Conservation (phyloP, 805 yeast genomes). For the Lachancea mirantina region DNA sequence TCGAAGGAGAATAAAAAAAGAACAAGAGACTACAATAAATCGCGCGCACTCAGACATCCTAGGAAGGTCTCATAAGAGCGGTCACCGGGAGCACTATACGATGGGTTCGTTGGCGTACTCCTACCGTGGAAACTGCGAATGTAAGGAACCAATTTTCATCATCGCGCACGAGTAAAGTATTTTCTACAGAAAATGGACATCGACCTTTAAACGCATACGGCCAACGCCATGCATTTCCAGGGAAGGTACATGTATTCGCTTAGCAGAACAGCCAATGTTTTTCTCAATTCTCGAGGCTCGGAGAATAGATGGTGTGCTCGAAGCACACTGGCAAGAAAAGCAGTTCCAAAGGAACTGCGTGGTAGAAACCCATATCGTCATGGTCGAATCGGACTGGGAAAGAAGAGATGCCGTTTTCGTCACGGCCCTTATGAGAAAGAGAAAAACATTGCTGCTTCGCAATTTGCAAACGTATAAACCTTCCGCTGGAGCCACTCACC, state of each 20-base stretch:
- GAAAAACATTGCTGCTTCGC: too few relatives aligned
- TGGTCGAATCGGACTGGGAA: conserved; percentile 91
- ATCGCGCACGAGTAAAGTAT: conserved; percentile 37
- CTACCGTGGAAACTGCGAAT: conserved; percentile 98
- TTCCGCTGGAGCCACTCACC: too few relatives aligned
- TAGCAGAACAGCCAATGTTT: not conserved
- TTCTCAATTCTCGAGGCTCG: conserved; percentile 17
- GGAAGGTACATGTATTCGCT: not conserved
- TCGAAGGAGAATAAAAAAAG: not conserved
- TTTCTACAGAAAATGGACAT: not conserved
- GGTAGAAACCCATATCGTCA: conserved; percentile 70
- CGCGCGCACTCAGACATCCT: conserved; percentile 71
- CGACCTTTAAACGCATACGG: conserved; percentile 3
- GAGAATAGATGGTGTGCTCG: conserved; percentile 24
- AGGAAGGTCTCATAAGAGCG: conserved; percentile 76
- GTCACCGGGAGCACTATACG: conserved; percentile 69
- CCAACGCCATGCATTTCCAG: not conserved
- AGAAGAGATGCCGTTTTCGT: conserved; percentile 63
- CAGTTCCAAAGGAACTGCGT: conserved; percentile 31
- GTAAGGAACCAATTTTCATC: conserved; percentile 72
- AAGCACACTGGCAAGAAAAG: conserved; percentile 82
- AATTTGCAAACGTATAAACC: too few relatives aligned
- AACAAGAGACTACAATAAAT: not conserved
- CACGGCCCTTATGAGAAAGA: conserved; percentile 26
- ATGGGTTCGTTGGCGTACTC: conserved; percentile 75